Conservation (phyloP, 106 monocot genomes). For the Chionographis japonica region DNA sequence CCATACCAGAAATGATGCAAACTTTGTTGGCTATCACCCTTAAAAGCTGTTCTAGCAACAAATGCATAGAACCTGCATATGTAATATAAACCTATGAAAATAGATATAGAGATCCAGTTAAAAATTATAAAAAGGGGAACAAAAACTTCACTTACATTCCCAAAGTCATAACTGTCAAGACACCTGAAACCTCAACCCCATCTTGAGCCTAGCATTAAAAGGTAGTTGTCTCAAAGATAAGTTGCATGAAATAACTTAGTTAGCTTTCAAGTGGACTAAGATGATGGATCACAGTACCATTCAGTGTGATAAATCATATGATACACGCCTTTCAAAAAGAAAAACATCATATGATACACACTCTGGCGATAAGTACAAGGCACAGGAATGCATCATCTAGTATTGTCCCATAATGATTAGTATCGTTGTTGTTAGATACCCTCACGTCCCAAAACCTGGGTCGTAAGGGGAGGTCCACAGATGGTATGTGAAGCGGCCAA, state of each 20-base stretch:
- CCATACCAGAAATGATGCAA: slow-evolving; percentile 96
- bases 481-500: too few relatives aligned
- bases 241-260: too few relatives aligned
- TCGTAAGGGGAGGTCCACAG: too few relatives aligned
- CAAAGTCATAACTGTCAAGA: slow-evolving; percentile 93
- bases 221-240: not conserved
- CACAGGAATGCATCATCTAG: too few relatives aligned
- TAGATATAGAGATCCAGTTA: not conserved
- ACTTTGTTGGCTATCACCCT: slow-evolving; percentile 93
- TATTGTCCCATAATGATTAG: too few relatives aligned
- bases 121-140: not conserved
- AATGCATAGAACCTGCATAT: slow-evolving; percentile 82
- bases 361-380: too few relatives aligned
- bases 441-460: too few relatives aligned
- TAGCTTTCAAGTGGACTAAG: too few relatives aligned
- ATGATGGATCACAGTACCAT: slow-evolving; percentile 25
- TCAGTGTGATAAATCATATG: too few relatives aligned
- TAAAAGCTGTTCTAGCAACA: slow-evolving; percentile 94
- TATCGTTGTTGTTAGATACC: too few relatives aligned
- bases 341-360: too few relatives aligned
- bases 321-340: too few relatives aligned
- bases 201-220: slow-evolving; percentile 69
- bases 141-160: slow-evolving; percentile 76
- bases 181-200: slow-evolving; percentile 80
- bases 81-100: slow-evolving; percentile 8